Conservation (phyloP, 805 yeast genomes). For the Zygoascus biomembranicola region DNA sequence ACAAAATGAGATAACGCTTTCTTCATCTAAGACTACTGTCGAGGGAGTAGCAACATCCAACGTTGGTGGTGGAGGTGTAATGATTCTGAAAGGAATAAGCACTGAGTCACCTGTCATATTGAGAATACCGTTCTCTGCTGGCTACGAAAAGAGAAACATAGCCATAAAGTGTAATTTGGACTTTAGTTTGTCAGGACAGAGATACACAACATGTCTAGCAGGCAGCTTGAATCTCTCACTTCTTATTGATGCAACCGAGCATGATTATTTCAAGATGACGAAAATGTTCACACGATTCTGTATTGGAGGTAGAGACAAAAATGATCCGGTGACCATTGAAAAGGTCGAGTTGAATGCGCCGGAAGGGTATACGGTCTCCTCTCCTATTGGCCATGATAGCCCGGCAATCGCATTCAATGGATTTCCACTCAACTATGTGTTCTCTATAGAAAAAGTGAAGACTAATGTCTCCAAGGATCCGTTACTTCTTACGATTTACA, state of each 20-base stretch:
- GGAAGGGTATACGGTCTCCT: slow-evolving; percentile 24
- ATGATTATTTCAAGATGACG: slow-evolving; percentile 58
- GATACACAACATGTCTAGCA: slow-evolving; percentile 17
- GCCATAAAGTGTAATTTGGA: slow-evolving; percentile 21
- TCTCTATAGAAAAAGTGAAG: slow-evolving; percentile 32
- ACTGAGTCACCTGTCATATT: background rate
- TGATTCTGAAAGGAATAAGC: slow-evolving; percentile 1
- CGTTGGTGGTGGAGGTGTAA: background rate
- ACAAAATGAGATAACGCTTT: slow-evolving; percentile 1
- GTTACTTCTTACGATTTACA: background rate
- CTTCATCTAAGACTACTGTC: background rate
- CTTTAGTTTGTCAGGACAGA: slow-evolving; percentile 18
- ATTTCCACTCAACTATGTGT: slow-evolving; percentile 61
- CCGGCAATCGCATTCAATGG: slow-evolving; percentile 48
- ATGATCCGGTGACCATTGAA: slow-evolving; percentile 46
- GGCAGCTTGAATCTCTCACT: slow-evolving; percentile 43
- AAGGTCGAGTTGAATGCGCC: slow-evolving; percentile 34
- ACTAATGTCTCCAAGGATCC: background rate
- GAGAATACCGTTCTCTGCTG: slow-evolving; percentile 23
- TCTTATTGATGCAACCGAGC: slow-evolving; percentile 66
- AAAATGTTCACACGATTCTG: slow-evolving; percentile 59
- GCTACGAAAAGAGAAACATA: slow-evolving; percentile 17
- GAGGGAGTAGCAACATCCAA: background rate
- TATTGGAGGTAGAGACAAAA: slow-evolving; percentile 47
- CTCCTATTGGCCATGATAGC: slow-evolving; percentile 22